Percentiles rank a stretch among this genome's conserved stretches.
Conservation (phyloP, 495 filamentous ascomycete genomes). For the Penicillium tannophilum region DNA sequence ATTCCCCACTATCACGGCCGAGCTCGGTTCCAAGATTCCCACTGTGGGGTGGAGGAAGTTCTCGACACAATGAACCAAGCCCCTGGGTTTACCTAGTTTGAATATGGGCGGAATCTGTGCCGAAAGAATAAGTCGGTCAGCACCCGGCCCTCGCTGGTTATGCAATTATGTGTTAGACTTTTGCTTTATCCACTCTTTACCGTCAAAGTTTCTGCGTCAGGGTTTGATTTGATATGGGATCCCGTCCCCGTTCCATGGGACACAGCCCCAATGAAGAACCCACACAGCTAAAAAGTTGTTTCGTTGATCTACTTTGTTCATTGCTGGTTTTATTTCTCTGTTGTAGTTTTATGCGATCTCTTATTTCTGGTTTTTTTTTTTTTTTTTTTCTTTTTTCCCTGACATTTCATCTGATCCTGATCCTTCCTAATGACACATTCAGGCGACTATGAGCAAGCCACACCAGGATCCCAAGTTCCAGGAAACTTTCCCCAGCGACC, state of each 20-base stretch:
- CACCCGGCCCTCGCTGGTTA: slow-evolving; percentile 10
- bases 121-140: slow-evolving; percentile 16
- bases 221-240: neutral
- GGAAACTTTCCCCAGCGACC: neutral
- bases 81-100: neutral
- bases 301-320: no score
- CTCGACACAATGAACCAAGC: slow-evolving; percentile 15
- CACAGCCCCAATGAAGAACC: no score
- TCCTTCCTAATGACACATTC: neutral
- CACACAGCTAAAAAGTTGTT: no score
- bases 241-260: neutral
- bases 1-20: slow-evolving; percentile 12
- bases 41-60: slow-evolving; percentile 20
- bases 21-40: slow-evolving; percentile 8
- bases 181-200: no score
- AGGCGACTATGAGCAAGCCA: slow-evolving; percentile 10
- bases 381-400: neutral
- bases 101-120: neutral
- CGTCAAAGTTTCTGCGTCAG: neutral
- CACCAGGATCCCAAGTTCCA: slow-evolving; percentile 15
- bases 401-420: neutral
- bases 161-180: neutral
- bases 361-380: neutral
- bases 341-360: no score
- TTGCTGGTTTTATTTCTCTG: no score